Base-by-base conservation (phyloP, 352 stramenopile genomes). In the Pelagophyceae sp. region DNA sequence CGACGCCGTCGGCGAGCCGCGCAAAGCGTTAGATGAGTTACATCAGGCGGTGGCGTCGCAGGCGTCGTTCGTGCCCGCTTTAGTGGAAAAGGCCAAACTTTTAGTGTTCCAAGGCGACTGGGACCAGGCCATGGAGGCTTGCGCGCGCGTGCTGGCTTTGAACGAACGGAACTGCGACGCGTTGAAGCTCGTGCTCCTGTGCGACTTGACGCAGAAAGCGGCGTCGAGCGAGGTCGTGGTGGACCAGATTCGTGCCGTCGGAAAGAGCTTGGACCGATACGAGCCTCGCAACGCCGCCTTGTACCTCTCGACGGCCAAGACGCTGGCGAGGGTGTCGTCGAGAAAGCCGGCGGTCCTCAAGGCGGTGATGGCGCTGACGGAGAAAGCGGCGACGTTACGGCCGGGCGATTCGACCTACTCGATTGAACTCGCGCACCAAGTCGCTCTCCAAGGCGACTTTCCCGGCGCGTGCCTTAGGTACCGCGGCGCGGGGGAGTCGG, bases 401-500 rank as follows among this genome's bases (percentile, higher is more conserved):
- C 11, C 11, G 45, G 45, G 23, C 45, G 72, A 78, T 38, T 35
- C 76, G 17, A 58, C 65, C 11, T 61, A 67, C 29, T 64, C 31
- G 19, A 37, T 32, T 17, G 70, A 72, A 37, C 50, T 40, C 29
- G 33, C 32, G 11, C 27, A 78, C 27, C 25, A 78, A 27, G 33
- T 79, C 35, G 19, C 38, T 40, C 67, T 71, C 0, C 75, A 40
- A 15, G 61, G 75, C 31, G 63, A 51, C 58, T 65, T 77, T 29
- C 40, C 70, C 45, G 70, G 61, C 29, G 50, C 32, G 15, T 20
- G 15, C 15, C 67, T 23, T 19, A 72, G 85, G 0, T 96, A 94
- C 78, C 85, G 93, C 70, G 85, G 90, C 2, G 82, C 84, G 23
- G 89, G 90, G 50, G 84, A 94, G 72, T 91, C 90, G 50, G 76